Percentiles rank a stretch among this genome's conserved stretches.
phyloP scores from a whole-genome alignment of 768 basidiomycete species.

The Holtermanniella nyarrowii region DNA sequence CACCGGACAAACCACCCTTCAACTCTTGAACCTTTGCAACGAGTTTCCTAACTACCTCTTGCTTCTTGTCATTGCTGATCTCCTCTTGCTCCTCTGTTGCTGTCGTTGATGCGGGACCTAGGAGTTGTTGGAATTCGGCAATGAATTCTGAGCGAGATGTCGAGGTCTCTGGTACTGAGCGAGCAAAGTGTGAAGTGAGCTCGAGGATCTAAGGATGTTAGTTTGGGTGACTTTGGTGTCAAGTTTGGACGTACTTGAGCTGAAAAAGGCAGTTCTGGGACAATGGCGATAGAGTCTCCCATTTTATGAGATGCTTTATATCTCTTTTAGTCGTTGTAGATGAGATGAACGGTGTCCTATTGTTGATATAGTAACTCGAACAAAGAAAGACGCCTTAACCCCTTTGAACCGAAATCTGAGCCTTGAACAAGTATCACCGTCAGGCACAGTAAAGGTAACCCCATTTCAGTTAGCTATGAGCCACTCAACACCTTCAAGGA shows the following conservation, averaged over 20 bases:
- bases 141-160: slow-evolving; percentile 24
- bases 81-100: slow-evolving; percentile 14
- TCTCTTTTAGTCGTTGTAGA: no score
- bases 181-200: slow-evolving; percentile 29
- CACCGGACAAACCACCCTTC: slow-evolving; percentile 29
- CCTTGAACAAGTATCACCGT: no score
- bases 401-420: no score
- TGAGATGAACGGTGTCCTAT: no score
- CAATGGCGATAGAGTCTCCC: slow-evolving; percentile 37
- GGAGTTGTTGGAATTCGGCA: slow-evolving; percentile 20
- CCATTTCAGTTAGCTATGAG: no score
- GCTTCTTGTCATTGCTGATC: slow-evolving; percentile 16
- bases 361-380: no score
- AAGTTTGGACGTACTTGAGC: slow-evolving; percentile 16
- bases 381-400: no score
- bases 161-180: slow-evolving; percentile 23
- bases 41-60: slow-evolving; percentile 23
- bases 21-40: slow-evolving; percentile 27
- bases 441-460: no score
- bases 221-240: not conserved
- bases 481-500: no score
- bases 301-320: no score
- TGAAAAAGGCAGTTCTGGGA: slow-evolving; percentile 36
- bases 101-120: not conserved
- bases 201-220: slow-evolving; percentile 24